A percentile compares a stretch with the other conserved stretches of the same genome.
phyloP scores from a whole-genome alignment of 108 stramenopile species.

The Nitzschia sp. region DNA sequence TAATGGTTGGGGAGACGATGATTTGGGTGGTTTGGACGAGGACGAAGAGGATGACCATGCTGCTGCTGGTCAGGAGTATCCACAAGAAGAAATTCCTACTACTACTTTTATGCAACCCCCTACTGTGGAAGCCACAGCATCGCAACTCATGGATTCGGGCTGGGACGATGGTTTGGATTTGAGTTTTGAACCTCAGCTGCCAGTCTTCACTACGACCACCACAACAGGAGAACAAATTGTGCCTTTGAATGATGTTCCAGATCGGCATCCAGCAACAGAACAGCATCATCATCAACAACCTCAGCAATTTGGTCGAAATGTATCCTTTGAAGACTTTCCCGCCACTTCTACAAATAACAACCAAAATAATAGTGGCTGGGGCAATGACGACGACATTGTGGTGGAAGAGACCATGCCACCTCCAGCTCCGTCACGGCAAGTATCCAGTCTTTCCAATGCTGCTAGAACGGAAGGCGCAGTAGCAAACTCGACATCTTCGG shows the following conservation, averaged over 20 bases:
- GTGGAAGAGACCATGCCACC: slow-evolving; percentile 5
- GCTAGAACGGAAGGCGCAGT: background rate
- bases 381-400: background rate
- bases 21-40: background rate
- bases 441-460: background rate
- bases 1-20: slow-evolving; percentile 3
- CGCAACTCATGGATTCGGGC: slow-evolving; percentile 7
- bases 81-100: background rate
- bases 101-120: background rate
- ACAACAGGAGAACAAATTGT: too few species aligned
- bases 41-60: slow-evolving; percentile 7
- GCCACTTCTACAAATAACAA: background rate
- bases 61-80: background rate
- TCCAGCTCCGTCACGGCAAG: background rate
- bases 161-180: slow-evolving; percentile 19
- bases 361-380: background rate
- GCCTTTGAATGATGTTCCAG: background rate
- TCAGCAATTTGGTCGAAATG: background rate
- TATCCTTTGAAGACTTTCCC: slow-evolving; percentile 10
- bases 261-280: too few species aligned
- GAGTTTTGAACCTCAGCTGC: background rate
- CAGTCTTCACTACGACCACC: background rate
- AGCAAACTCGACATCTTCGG: background rate
- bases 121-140: background rate
- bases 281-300: slow-evolving; percentile 14